Evolutionary conservation across 2,329 filamentous ascomycete species (phyloP), one percentile per base, ranked within the genome.

Genomic region (Basipetospora chlamydospora): DNA sequence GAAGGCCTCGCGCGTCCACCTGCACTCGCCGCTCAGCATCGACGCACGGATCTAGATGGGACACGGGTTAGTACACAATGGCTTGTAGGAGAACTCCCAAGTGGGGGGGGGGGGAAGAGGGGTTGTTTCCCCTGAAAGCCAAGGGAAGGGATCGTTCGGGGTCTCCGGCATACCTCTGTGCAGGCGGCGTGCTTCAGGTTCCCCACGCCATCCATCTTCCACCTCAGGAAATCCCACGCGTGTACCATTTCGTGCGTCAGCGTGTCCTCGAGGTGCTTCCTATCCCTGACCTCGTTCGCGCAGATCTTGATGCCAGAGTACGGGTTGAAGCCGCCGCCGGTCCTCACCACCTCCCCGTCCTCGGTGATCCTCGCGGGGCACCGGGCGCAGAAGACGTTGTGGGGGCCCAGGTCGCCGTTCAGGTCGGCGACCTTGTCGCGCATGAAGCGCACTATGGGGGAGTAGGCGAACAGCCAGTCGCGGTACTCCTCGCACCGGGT

Each of bases 211-310:
- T 96, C 80, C 30, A 95, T 77, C 58, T 94, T 90, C 65, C 85
- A 98, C 44, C 88, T 66, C 47, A 96, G 53, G 55, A 93, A 81
- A 55, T 98, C 90, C 67, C 86, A 96, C 1, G 87, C 87, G 56
- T 98, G 90, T 37, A 98, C 81, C 85, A 98, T 92, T 63, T 98
- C 90, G 58, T 98, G 90, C 20, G 87, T 79, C 50, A 98, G 64
- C 9, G 87, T 94, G 55, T 98, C 90, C 61, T 98, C 90, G 47
- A 94, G 57, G 53, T 94, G 85, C 22, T 77, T 77, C 39, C 76
- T 65, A 52, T 85, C 77, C 41, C 79, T 67, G 52, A 96, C 73
- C 59, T 90, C 79, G 58, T 98, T 98, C 35, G 90, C 85, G 59
- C 90, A 98, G 16, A 98, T 67, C 51, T 92, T 55, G 43, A 98